Conservation (phyloP, 441 rosid species). For the Adansonia grandidieri region DNA sequence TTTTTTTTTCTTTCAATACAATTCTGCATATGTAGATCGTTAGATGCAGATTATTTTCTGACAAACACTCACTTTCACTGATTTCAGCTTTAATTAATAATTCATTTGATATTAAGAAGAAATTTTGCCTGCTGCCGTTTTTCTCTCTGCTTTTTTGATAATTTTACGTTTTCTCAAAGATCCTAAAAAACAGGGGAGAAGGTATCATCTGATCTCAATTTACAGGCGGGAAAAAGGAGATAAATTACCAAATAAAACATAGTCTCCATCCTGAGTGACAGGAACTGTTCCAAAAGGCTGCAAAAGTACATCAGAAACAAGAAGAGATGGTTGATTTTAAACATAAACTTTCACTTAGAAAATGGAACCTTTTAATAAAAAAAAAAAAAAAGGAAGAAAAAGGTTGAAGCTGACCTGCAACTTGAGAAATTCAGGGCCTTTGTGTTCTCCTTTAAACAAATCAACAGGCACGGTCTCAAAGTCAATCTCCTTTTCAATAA, state of each 20-base stretch:
- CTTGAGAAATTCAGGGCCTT: constrained; percentile 48
- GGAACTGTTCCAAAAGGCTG: constrained; percentile 53
- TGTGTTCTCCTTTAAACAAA: constrained; percentile 63
- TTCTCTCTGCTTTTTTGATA: background rate
- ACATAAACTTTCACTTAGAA: background rate
- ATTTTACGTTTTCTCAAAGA: background rate
- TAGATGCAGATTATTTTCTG: too few relatives aligned
- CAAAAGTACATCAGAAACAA: constrained; percentile 13
- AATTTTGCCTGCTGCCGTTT: background rate
- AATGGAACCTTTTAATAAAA: background rate
- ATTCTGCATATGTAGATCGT: too few relatives aligned
- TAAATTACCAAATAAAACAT: constrained; percentile 35
- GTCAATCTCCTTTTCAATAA: constrained; percentile 57
- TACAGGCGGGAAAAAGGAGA: background rate
- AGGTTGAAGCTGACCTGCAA: background rate
- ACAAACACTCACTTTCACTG: too few relatives aligned
- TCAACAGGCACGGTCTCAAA: constrained; percentile 66
- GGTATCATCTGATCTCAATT: background rate
- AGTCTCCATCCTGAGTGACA: constrained; percentile 39
- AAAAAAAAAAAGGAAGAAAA: background rate
- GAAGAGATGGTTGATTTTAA: background rate
- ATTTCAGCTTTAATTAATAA: background rate
- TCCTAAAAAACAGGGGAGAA: background rate
- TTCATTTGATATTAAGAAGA: background rate
- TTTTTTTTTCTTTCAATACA: too few relatives aligned